Evolutionary conservation across 768 basidiomycete species (phyloP).

Genomic region (Omphalotus guepiniiformis): DNA sequence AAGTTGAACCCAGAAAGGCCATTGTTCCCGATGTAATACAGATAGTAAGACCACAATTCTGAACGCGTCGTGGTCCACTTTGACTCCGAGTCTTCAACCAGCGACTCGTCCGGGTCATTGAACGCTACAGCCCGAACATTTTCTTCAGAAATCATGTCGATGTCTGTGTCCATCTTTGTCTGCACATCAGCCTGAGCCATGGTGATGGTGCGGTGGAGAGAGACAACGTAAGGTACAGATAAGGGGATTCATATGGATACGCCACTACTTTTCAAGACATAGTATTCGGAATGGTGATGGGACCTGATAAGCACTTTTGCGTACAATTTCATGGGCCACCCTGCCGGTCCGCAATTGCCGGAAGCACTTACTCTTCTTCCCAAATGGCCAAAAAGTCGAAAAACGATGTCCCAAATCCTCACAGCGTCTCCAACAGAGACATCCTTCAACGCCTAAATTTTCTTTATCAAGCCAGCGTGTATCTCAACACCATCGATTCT

Average conservation of each 20-base stretch:
- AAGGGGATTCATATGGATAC: no score
- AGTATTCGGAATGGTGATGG: background rate
- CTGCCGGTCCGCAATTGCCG: background rate
- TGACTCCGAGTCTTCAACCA: background rate
- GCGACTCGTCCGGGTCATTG: background rate
- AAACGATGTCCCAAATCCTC: slow-evolving; percentile 53
- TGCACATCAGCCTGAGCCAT: background rate
- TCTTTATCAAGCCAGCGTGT: slow-evolving; percentile 76
- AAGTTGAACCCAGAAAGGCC: slow-evolving; percentile 53
- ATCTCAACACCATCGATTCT: slow-evolving; percentile 40
- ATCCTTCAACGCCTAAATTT: slow-evolving; percentile 82
- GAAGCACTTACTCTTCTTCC: background rate
- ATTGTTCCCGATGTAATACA: slow-evolving; percentile 64
- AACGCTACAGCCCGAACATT: background rate
- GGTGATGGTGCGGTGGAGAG: background rate
- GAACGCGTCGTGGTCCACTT: slow-evolving; percentile 38
- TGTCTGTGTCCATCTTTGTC: background rate
- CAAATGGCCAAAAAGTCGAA: slow-evolving; percentile 69
- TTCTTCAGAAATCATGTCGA: background rate
- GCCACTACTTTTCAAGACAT: no score
- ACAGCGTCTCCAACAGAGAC: slow-evolving; percentile 62
- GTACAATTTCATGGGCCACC: background rate
- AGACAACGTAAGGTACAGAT: no score
- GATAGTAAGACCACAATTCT: slow-evolving; percentile 59
- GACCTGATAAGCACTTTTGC: no score